phyloP scores from a whole-genome alignment of 2,329 filamentous ascomycete genomes.

The Fusarium sp. region DNA sequence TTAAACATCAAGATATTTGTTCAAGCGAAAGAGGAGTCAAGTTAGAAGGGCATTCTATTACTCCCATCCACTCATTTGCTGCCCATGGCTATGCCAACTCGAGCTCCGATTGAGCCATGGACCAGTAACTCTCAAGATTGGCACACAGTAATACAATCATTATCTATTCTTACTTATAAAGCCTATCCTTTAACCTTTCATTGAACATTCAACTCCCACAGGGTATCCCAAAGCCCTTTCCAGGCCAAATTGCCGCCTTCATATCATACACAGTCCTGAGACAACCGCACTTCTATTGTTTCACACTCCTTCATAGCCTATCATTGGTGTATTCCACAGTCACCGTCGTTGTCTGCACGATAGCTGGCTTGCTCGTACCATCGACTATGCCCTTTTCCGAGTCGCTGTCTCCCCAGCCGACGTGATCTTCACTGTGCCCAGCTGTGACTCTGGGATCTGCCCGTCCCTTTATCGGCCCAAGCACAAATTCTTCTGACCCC shows the following conservation, averaged over 20 bases:
- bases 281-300: neutral
- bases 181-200: neutral
- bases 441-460: conserved; percentile 27
- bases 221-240: neutral
- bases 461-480: conserved; percentile 22
- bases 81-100: neutral
- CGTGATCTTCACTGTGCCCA: conserved; percentile 17
- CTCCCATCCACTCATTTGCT: neutral
- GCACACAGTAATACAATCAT: neutral
- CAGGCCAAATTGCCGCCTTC: neutral
- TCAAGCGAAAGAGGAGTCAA: neutral
- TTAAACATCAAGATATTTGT: neutral
- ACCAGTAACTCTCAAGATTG: neutral
- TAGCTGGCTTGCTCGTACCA: conserved; percentile 20
- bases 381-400: conserved; percentile 36
- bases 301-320: neutral
- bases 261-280: neutral
- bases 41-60: neutral
- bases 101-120: neutral
- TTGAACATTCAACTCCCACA: neutral
- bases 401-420: conserved; percentile 35
- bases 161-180: neutral
- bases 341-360: conserved; percentile 41
- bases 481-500: conserved; percentile 4
- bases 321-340: conserved; percentile 35